Percentiles rank a stretch among this genome's conserved stretches.
phyloP scores from a whole-genome alignment of 2,329 filamentous ascomycete genomes.

The Paecilomyces dactylethromorphus region DNA sequence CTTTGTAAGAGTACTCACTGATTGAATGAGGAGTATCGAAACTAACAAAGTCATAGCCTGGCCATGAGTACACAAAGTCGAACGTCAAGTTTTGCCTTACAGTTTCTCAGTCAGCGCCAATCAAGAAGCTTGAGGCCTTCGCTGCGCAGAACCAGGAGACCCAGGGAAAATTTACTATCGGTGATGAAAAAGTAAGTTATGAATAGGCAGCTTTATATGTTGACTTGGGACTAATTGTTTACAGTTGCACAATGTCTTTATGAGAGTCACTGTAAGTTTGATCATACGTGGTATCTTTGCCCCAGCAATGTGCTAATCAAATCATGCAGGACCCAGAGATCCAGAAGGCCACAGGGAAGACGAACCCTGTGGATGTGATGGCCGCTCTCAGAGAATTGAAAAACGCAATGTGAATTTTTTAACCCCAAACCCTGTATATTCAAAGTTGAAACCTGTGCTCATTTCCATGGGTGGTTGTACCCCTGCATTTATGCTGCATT shows the following conservation, averaged over 20 bases:
- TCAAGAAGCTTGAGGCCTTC: conserved; percentile 71
- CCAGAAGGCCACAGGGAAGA: conserved; percentile 76
- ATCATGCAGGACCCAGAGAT: conserved; percentile 65
- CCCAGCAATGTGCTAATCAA: conserved; percentile 5
- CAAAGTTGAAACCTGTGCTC: neutral
- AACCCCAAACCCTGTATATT: neutral
- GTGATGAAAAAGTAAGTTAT: conserved; percentile 76
- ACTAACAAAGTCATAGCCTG: conserved; percentile 54
- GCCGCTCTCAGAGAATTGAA: conserved; percentile 82
- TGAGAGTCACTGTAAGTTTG: conserved; percentile 69
- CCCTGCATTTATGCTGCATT: neutral
- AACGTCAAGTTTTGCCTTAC: conserved; percentile 85
- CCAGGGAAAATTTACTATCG: conserved; percentile 93
- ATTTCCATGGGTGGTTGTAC: neutral
- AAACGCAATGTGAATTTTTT: conserved; percentile 38
- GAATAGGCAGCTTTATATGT: conserved; percentile 5
- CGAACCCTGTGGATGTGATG: conserved; percentile 78
- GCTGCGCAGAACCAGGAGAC: conserved; percentile 77
- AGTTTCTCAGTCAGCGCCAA: conserved; percentile 65
- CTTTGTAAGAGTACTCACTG: conserved; percentile 54
- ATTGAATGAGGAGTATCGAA: neutral
- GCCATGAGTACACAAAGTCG: conserved; percentile 96
- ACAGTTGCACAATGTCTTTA: conserved; percentile 91
- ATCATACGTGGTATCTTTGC: neutral
- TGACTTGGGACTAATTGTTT: conserved; percentile 1